Conservation (phyloP, 768 basidiomycete species). For the Leccinum disarticulatum region DNA sequence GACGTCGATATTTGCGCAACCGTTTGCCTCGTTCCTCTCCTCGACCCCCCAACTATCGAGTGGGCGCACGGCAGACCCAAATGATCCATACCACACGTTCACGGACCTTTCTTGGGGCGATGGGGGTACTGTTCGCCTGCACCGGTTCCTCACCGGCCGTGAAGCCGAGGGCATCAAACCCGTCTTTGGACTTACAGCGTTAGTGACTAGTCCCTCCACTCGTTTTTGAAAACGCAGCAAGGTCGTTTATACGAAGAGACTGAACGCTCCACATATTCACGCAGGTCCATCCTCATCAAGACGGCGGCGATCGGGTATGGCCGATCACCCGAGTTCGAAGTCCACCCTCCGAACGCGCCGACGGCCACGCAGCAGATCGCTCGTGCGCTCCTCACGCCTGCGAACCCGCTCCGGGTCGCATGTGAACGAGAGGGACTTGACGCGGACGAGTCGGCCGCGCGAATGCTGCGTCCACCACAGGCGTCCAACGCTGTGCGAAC, state of each 20-base stretch:
- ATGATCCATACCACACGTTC: slow-evolving; percentile 58
- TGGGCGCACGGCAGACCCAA: slow-evolving; percentile 50
- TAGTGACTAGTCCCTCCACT: slow-evolving; percentile 29
- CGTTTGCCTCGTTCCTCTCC: slow-evolving; percentile 69
- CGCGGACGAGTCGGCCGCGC: slow-evolving; percentile 14
- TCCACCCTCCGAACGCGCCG: slow-evolving; percentile 44
- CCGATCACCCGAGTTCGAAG: slow-evolving; percentile 43
- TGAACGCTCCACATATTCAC: neutral
- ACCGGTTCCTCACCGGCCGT: slow-evolving; percentile 82
- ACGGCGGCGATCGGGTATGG: slow-evolving; percentile 51
- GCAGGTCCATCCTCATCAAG: slow-evolving; percentile 51
- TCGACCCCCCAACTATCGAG: slow-evolving; percentile 60
- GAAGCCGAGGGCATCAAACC: slow-evolving; percentile 86
- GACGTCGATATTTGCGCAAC: slow-evolving; percentile 80
- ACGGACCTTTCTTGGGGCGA: slow-evolving; percentile 51
- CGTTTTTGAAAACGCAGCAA: neutral
- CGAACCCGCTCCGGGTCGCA: slow-evolving; percentile 25
- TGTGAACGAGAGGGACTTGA: slow-evolving; percentile 30
- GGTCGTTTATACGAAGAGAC: neutral
- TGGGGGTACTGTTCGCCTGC: slow-evolving; percentile 48
- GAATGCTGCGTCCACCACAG: slow-evolving; percentile 12
- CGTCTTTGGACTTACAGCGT: slow-evolving; percentile 89
- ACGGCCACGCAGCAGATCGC: slow-evolving; percentile 42
- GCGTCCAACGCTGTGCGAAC: slow-evolving; percentile 12
- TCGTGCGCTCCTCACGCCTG: slow-evolving; percentile 36